Conservation (phyloP, 306 rosid species). For the Morella rubra region DNA sequence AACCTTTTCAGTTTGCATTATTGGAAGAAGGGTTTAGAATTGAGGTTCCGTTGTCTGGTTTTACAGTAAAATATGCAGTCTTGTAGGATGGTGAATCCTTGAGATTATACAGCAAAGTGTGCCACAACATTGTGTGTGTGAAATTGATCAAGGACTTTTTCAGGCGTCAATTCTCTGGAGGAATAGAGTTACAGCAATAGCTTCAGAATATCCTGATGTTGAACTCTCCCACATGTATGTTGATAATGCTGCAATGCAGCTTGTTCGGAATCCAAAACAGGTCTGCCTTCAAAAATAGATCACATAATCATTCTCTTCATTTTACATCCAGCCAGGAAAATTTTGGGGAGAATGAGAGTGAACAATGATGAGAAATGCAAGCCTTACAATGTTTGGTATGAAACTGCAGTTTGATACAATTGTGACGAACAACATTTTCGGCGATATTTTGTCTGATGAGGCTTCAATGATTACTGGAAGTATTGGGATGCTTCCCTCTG, state of each 20-base stretch:
- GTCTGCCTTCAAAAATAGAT: conserved; percentile 22
- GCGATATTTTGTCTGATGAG: conserved; percentile 93
- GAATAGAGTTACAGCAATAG: conserved; percentile 61
- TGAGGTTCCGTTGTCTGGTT: neutral
- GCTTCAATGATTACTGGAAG: conserved; percentile 98
- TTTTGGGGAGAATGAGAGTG: conserved; percentile 13
- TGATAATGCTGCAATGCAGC: conserved; percentile 95
- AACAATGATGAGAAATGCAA: conserved; percentile 13
- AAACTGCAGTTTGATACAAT: conserved; percentile 81
- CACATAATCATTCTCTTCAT: conserved; percentile 19
- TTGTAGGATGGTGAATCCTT: neutral
- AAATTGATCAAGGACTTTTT: conserved; percentile 24
- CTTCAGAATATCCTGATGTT: conserved; percentile 78
- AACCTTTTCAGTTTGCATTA: neutral
- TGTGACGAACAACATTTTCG: conserved; percentile 92
- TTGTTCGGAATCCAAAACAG: conserved; percentile 91
- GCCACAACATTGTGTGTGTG: neutral
- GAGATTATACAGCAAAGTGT: conserved; percentile 4
- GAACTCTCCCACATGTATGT: conserved; percentile 98
- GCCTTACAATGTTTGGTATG: conserved; percentile 25
- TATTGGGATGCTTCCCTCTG: conserved; percentile 99
- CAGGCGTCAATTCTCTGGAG: conserved; percentile 94
- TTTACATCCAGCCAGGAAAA: conserved; percentile 17
- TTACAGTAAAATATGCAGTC: neutral
- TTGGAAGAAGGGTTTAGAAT: neutral